Evolutionary conservation across 805 yeast genomes (phyloP).

Genomic region (Brettanomyces nanus): DNA sequence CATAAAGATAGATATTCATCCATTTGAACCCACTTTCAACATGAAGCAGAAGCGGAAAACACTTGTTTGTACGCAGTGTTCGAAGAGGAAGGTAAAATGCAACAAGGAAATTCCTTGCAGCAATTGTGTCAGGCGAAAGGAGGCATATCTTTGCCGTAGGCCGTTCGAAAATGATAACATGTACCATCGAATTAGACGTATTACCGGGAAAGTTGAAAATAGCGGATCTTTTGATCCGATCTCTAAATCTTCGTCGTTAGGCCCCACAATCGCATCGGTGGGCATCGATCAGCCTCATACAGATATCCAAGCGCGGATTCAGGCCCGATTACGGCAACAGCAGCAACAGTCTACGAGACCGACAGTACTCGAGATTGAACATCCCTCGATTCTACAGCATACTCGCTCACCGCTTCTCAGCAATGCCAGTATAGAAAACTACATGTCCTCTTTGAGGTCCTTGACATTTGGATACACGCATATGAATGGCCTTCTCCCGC

Average conservation of each 20-base stretch:
- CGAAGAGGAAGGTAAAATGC: conserved; percentile 18
- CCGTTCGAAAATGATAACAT: conserved; percentile 3
- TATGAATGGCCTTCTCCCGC: conserved; percentile 1
- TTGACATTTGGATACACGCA: conserved; percentile 15
- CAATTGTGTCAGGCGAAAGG: conserved; percentile 14
- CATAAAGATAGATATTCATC: too few relatives aligned
- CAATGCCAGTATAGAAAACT: conserved; percentile 4
- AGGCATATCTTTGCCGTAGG: conserved; percentile 13
- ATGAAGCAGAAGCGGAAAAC: conserved; percentile 1
- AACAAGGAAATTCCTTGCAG: conserved; percentile 19
- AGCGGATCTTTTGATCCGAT: too few relatives aligned
- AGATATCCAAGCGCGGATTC: too few relatives aligned
- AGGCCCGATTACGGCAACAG: too few relatives aligned
- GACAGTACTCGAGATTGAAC: too few relatives aligned
- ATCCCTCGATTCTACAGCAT: too few relatives aligned
- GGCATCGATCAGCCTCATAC: too few relatives aligned
- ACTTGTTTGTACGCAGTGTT: conserved; percentile 16
- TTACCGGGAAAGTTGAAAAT: neutral
- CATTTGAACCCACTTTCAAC: neutral
- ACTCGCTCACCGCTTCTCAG: too few relatives aligned
- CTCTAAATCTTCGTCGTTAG: too few relatives aligned
- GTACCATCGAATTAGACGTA: neutral
- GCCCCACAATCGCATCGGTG: too few relatives aligned
- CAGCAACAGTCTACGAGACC: too few relatives aligned
- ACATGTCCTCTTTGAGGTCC: conserved; percentile 11